Percentiles rank a stretch among this genome's conserved stretches.
Evolutionary conservation across 2,329 filamentous ascomycete genomes (phyloP).

Genomic region (Claviceps sp.): DNA sequence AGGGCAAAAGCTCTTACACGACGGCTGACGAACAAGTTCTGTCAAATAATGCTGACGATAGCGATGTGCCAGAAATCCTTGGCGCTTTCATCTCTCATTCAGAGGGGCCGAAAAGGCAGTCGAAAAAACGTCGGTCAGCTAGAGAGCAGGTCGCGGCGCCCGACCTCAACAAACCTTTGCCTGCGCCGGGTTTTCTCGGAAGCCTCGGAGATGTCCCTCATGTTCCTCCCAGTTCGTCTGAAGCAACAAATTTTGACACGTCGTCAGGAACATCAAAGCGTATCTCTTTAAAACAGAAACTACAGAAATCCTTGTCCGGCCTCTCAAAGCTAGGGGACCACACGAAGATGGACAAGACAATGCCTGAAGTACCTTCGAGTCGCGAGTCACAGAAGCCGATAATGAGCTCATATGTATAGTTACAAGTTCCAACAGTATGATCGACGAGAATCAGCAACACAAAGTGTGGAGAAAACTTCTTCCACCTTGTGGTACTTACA

Average conservation of each 20-base stretch:
- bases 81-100: not conserved
- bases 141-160: not conserved
- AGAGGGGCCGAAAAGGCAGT: not conserved
- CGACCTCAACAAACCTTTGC: conserved; percentile 1
- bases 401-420: not conserved
- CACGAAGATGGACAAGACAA: not conserved
- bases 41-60: not conserved
- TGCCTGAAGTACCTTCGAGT: not conserved
- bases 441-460: not conserved
- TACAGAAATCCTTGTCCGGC: conserved; percentile 4
- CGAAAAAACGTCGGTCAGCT: not conserved
- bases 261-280: not conserved
- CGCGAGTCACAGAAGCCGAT: not conserved
- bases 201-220: not conserved
- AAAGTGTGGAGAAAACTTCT: not conserved
- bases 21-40: conserved; percentile 11
- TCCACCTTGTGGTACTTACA: not conserved
- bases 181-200: not conserved
- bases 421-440: not conserved
- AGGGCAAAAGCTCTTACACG: conserved; percentile 14
- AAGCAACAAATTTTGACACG: not conserved
- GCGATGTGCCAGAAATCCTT: not conserved
- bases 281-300: conserved; percentile 1
- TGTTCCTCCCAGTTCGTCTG: not conserved
- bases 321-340: conserved; percentile 1